phyloP scores from a whole-genome alignment of 1,284 basidiomycete genomes.

The Tilletia horrida region DNA sequence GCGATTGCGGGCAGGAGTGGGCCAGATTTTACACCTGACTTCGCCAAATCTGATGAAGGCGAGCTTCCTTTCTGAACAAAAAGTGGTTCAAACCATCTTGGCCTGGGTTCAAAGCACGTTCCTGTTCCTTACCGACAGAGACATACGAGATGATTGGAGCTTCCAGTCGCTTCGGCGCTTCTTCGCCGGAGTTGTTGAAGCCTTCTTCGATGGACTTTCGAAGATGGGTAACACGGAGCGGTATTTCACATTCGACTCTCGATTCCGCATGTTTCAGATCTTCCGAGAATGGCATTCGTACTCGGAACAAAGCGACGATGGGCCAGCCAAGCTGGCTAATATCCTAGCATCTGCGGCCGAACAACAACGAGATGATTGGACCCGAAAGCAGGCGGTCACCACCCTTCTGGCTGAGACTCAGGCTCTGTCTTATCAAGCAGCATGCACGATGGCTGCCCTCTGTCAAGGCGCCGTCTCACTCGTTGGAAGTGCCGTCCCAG shows the following conservation, averaged over 20 bases:
- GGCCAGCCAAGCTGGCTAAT: constrained; percentile 69
- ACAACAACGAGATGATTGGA: constrained; percentile 57
- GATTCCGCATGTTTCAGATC: constrained; percentile 74
- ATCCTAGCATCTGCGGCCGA: constrained; percentile 71
- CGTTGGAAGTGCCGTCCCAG: constrained; percentile 72
- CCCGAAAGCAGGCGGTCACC: constrained; percentile 41
- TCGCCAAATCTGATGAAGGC: constrained; percentile 72
- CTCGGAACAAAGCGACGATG: constrained; percentile 70
- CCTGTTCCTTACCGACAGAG: constrained; percentile 68
- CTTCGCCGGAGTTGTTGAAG: constrained; percentile 83
- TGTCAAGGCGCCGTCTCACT: constrained; percentile 37
- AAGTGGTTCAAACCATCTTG: constrained; percentile 71
- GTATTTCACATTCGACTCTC: constrained; percentile 72
- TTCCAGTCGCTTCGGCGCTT: constrained; percentile 79
- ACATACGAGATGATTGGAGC: constrained; percentile 73
- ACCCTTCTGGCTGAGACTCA: constrained; percentile 63
- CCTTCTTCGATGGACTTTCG: constrained; percentile 74
- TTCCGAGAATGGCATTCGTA: constrained; percentile 93
- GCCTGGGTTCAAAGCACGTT: constrained; percentile 83
- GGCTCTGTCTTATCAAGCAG: constrained; percentile 68
- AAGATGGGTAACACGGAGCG: constrained; percentile 70
- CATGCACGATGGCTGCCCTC: constrained; percentile 71
- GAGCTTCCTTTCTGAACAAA: constrained; percentile 66
- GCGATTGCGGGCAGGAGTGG: constrained; percentile 80
- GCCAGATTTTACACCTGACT: constrained; percentile 81